These are phyloP conservation scores for Microsporum ferrugineum DNA, from an alignment of 2,329 filamentous ascomycete genomes.

Conservation along the genomic window DNA sequence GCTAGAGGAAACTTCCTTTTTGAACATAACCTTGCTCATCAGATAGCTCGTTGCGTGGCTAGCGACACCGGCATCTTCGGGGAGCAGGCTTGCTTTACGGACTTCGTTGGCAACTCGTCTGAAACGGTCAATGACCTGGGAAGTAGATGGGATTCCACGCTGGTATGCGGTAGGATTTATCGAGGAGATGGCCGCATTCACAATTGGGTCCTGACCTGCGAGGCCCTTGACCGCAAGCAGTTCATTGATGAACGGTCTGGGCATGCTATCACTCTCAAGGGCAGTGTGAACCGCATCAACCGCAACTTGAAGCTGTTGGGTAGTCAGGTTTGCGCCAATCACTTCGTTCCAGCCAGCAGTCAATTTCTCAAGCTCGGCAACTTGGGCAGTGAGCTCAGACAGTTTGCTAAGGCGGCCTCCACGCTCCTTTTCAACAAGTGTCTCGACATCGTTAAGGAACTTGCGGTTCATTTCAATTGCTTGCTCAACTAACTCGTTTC, in stretches of 20 bases:
- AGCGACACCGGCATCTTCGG: conserved; percentile 86
- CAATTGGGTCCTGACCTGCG: conserved; percentile 68
- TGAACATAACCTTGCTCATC: conserved; percentile 90
- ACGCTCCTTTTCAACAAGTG: conserved; percentile 79
- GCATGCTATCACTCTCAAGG: conserved; percentile 60
- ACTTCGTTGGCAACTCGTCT: conserved; percentile 84
- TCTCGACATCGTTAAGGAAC: conserved; percentile 66
- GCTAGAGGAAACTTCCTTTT: conserved; percentile 73
- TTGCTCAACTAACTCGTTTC: conserved; percentile 82
- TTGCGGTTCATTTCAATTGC: conserved; percentile 76
- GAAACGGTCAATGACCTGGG: conserved; percentile 91
- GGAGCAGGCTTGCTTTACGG: conserved; percentile 82
- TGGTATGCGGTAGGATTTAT: conserved; percentile 93
- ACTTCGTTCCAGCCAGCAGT: conserved; percentile 84
- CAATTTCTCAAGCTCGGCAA: conserved; percentile 75
- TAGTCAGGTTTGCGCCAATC: conserved; percentile 79
- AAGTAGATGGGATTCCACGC: conserved; percentile 68
- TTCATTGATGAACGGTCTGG: conserved; percentile 80
- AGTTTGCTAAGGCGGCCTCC: conserved; percentile 77
- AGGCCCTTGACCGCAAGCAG: conserved; percentile 91
- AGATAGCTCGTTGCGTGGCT: conserved; percentile 84
- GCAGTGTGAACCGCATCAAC: conserved; percentile 84
- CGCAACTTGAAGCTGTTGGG: conserved; percentile 91
- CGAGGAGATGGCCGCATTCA: conserved; percentile 88
- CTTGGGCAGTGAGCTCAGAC: conserved; percentile 62